phyloP scores from a whole-genome alignment of 1,139 yeast genomes.

The Blastobotrys aristatus region DNA sequence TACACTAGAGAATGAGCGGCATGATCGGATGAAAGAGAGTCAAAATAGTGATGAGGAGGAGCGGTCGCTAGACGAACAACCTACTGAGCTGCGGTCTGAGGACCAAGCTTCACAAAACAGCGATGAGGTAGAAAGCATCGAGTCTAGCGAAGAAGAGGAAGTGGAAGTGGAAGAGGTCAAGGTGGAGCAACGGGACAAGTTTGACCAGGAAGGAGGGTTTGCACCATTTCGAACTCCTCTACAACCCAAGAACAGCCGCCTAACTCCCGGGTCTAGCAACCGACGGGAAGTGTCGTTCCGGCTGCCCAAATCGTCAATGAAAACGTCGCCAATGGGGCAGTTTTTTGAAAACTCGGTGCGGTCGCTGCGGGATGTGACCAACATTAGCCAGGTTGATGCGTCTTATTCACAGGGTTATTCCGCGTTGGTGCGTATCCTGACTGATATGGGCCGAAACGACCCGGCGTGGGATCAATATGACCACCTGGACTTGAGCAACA shows the following conservation, averaged over 20 bases:
- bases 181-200: conserved; percentile 2
- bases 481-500: conserved; percentile 30
- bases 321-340: conserved; percentile 8
- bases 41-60: background rate
- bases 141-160: conserved; percentile 1
- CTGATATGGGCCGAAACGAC: conserved; percentile 32
- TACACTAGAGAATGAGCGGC: conserved; percentile 7
- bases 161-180: background rate
- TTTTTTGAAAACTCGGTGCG: conserved; percentile 2
- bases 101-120: background rate
- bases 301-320: conserved; percentile 16
- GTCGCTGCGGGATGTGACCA: conserved; percentile 23
- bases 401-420: conserved; percentile 32
- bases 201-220: conserved; percentile 11
- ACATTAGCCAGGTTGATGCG: conserved; percentile 28
- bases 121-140: background rate
- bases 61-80: conserved; percentile 10
- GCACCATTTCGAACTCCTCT: conserved; percentile 12
- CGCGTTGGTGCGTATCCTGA: conserved; percentile 32
- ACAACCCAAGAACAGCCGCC: background rate
- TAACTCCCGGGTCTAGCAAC: conserved; percentile 3
- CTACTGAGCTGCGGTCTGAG: conserved; percentile 10
- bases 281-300: conserved; percentile 25
- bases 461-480: conserved; percentile 37
- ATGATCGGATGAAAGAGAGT: conserved; percentile 7